Percentiles rank a stretch among this genome's conserved stretches.
Evolutionary conservation across 2,329 filamentous ascomycete species (phyloP).

Genomic region (Nemania sp.): DNA sequence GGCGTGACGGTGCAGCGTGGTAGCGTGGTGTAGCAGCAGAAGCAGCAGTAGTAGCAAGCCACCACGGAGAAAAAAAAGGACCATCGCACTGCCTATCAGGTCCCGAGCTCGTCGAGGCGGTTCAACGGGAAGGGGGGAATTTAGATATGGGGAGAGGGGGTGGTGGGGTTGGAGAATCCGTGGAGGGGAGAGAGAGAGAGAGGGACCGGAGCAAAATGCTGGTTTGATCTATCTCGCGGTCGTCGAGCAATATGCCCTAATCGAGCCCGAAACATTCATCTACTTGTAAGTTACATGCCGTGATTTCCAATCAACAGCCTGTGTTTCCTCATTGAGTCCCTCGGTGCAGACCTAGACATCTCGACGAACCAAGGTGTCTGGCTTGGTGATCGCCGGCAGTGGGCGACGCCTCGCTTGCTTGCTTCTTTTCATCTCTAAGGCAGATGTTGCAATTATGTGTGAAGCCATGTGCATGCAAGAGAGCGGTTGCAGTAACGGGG

Average conservation of each 20-base stretch:
- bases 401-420: conserved; percentile 8
- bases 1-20: conserved; percentile 2
- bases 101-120: too few species aligned
- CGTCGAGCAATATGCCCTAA: conserved; percentile 10
- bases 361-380: not conserved
- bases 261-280: conserved; percentile 14
- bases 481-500: not conserved
- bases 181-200: not conserved
- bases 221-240: conserved; percentile 22
- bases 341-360: not conserved
- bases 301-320: not conserved
- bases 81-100: conserved; percentile 1
- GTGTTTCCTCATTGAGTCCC: not conserved
- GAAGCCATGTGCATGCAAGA: not conserved
- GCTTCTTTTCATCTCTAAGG: not conserved
- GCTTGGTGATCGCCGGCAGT: not conserved
- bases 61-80: not conserved
- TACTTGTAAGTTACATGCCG: too few species aligned
- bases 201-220: conserved; percentile 12
- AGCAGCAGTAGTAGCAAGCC: too few species aligned
- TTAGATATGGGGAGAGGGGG: not conserved
- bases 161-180: too few species aligned
- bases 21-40: not conserved
- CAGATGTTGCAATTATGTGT: too few species aligned
- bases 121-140: not conserved